Percentiles rank a stretch among this genome's conserved stretches.
These are phyloP conservation scores for Globisporangium canariense DNA, from an alignment of 352 stramenopile genomes.

Conservation along the genomic window DNA sequence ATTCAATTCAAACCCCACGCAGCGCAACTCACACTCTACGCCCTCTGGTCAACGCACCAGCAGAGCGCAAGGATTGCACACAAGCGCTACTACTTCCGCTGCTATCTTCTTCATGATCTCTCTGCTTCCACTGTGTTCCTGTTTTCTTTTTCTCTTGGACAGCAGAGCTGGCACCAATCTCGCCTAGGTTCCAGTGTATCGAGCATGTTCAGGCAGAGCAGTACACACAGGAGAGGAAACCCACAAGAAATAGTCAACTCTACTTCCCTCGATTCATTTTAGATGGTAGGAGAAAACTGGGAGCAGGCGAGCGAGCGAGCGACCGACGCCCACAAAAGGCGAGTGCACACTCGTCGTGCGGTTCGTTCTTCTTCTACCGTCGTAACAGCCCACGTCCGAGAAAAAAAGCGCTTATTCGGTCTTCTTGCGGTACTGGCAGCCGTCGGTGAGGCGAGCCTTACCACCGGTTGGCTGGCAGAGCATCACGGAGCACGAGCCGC, in stretches of 20 bases:
- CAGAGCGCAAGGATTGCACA: no score
- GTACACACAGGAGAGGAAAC: slow-evolving; percentile 28
- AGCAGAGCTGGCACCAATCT: not conserved
- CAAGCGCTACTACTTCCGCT: not conserved
- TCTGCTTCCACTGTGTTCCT: not conserved
- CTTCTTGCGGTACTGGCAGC: slow-evolving; percentile 99
- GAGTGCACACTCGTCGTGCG: not conserved
- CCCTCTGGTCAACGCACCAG: no score
- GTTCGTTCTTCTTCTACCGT: slow-evolving; percentile 34
- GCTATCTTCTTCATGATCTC: not conserved
- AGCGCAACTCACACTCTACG: no score
- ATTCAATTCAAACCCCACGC: not conserved
- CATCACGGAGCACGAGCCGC: slow-evolving; percentile 96
- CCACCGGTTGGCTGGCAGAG: slow-evolving; percentile 98
- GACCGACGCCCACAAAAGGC: not conserved
- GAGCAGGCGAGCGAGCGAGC: slow-evolving; percentile 3
- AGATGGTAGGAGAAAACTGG: slow-evolving; percentile 17
- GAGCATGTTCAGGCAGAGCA: not conserved
- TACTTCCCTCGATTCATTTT: slow-evolving; percentile 55
- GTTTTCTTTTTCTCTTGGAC: not conserved
- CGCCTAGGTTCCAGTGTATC: not conserved
- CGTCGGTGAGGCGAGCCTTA: slow-evolving; percentile 97
- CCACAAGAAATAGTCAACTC: slow-evolving; percentile 68
- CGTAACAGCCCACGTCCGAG: slow-evolving; percentile 15
- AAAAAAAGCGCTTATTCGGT: slow-evolving; percentile 89